These are phyloP conservation scores for Trichoderma sp. DNA, from an alignment of 2,329 filamentous ascomycete species.

Conservation along the genomic window DNA sequence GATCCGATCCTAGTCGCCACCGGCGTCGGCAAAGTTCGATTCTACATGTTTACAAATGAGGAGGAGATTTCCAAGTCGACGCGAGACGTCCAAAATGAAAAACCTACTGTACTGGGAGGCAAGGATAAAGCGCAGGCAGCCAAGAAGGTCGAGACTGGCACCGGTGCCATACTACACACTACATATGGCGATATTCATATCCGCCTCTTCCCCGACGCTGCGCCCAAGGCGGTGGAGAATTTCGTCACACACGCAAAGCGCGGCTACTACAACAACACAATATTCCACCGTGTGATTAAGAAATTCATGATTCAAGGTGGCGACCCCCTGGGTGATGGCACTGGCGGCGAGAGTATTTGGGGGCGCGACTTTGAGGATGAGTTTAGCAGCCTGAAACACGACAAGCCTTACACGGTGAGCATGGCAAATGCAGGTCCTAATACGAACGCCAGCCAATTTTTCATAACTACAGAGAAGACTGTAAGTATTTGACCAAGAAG, in stretches of 20 bases:
- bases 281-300: slow-evolving; percentile 94
- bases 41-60: slow-evolving; percentile 98
- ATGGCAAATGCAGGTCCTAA: slow-evolving; percentile 98
- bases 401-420: slow-evolving; percentile 92
- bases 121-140: slow-evolving; percentile 47
- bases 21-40: slow-evolving; percentile 81
- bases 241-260: slow-evolving; percentile 88
- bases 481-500: slow-evolving; percentile 45
- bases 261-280: slow-evolving; percentile 95
- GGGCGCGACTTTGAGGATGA: slow-evolving; percentile 94
- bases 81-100: slow-evolving; percentile 93
- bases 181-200: slow-evolving; percentile 92
- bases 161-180: slow-evolving; percentile 82
- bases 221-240: slow-evolving; percentile 94
- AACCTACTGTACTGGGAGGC: slow-evolving; percentile 65
- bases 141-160: slow-evolving; percentile 70
- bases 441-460: slow-evolving; percentile 96
- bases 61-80: slow-evolving; percentile 77
- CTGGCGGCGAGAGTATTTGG: slow-evolving; percentile 88
- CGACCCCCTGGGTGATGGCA: slow-evolving; percentile 87
- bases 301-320: slow-evolving; percentile 99
- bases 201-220: slow-evolving; percentile 86
- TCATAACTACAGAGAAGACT: slow-evolving; percentile 96
- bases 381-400: slow-evolving; percentile 85
- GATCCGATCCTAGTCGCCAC: slow-evolving; percentile 88